Base-by-base conservation (phyloP, 805 yeast genomes). In the Candida bentonensis region DNA sequence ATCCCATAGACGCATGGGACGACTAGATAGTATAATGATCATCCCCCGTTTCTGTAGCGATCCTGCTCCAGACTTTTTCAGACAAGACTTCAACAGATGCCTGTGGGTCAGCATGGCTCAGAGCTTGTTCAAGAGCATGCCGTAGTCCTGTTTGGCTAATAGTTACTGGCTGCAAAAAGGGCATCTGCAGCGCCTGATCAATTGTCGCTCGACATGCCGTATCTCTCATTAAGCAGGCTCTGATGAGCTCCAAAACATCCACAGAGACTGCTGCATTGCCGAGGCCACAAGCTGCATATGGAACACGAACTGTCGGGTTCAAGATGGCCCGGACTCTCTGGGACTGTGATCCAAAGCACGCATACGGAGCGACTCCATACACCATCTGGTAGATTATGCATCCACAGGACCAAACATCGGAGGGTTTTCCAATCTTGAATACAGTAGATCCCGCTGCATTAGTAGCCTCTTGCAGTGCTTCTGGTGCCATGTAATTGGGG, bases 381-480 rank as follows among this genome's bases (percentile, higher is more conserved):
- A 88, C 74, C 95, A 92, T 86, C 60, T 92, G 97, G 62, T 87
- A 89, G 1, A 92, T 68, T 2, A 92, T 89, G 60, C 97, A 87
- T 0, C 98, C 98, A 63, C 95, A 83, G 20, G 97, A 87, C 98
- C 98, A 92, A 15, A 92, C 79, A 64, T 92, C 98, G 1, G 96
- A 82, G 0, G 97, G 95, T 54, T 79, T 81, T 1, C 97, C 96
- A 9, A 88, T 94, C 60, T 76, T 83, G 89, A 57, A 57, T 41
- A 45, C 80, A 65, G 28, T 75, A 63, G 46, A 64, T 45, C 44
- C 45, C 13, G 46, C 44, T 21, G 3, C 25, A 28, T 21, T n/a
- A 4, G 39, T 47, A 47, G 69, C 75, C 60, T 82, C 94, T 40
- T 81, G 70, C 47, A 89, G 64, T 0, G 96, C 84, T 61, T 89